A percentile compares a stretch with the other conserved stretches of the same genome.
Evolutionary conservation across 2,329 filamentous ascomycete genomes (phyloP).

Genomic region (Fusarium heterosporum): DNA sequence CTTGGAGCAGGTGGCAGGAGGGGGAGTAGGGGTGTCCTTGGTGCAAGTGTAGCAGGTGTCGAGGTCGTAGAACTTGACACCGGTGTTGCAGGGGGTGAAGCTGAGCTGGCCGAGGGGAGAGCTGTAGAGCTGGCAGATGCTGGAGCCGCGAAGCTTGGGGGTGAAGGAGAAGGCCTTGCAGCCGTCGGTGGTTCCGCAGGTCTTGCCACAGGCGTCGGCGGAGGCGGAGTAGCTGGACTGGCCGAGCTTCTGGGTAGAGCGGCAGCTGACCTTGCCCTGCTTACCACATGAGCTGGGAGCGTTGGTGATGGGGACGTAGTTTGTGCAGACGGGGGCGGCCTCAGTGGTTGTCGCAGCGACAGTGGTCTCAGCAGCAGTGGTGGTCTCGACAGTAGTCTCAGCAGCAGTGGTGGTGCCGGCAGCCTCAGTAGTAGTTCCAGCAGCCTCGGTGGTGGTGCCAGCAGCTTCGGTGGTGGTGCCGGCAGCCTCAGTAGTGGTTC

Average conservation of each 20-base stretch:
- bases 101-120: neutral
- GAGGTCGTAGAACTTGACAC: constrained; percentile 33
- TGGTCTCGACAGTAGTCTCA: neutral
- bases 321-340: constrained; percentile 23
- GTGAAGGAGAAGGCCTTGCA: constrained; percentile 29
- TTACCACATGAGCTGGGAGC: constrained; percentile 17
- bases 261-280: constrained; percentile 22
- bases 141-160: neutral
- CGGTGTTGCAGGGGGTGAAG: constrained; percentile 13
- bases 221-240: neutral
- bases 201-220: constrained; percentile 11
- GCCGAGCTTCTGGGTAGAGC: constrained; percentile 18
- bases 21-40: neutral
- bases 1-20: constrained; percentile 24
- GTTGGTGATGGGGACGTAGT: constrained; percentile 6
- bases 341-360: constrained; percentile 10
- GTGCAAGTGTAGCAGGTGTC: constrained; percentile 24
- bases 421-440: neutral
- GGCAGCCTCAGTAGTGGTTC: neutral
- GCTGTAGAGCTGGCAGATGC: constrained; percentile 20
- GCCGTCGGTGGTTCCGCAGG: constrained; percentile 10
- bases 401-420: neutral
- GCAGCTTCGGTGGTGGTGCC: neutral
- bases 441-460: neutral
- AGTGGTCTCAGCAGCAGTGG: neutral